Conservation (phyloP, 2,329 filamentous ascomycete species). For the Tolypocladium tropicale region DNA sequence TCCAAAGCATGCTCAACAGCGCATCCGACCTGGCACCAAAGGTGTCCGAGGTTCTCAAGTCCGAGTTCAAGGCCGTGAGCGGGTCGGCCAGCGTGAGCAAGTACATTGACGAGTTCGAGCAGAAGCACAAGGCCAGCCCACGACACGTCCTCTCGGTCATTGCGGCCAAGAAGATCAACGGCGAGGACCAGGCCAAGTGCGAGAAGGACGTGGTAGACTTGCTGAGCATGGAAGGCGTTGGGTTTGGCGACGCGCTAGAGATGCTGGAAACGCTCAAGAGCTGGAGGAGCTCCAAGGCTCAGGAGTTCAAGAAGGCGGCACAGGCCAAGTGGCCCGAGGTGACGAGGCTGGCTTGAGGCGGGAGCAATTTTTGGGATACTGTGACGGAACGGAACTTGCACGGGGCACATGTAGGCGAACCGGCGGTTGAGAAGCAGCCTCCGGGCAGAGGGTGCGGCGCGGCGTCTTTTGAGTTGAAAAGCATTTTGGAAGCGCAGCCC, state of each 20-base stretch:
- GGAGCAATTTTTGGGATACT: neutral
- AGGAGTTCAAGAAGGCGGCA: constrained; percentile 37
- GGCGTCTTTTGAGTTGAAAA: constrained; percentile 1
- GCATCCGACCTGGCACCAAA: constrained; percentile 51
- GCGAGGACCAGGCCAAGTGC: constrained; percentile 42
- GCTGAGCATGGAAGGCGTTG: constrained; percentile 38
- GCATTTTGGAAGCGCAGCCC: neutral
- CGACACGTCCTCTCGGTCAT: constrained; percentile 54
- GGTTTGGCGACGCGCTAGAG: constrained; percentile 45
- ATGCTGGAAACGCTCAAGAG: constrained; percentile 30
- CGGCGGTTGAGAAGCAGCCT: neutral
- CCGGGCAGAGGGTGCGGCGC: neutral
- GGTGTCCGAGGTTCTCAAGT: constrained; percentile 58
- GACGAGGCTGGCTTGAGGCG: constrained; percentile 29
- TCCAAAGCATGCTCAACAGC: constrained; percentile 52
- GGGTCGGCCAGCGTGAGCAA: constrained; percentile 47
- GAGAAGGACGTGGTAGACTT: constrained; percentile 55
- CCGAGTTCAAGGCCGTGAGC: constrained; percentile 53
- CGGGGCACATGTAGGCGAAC: neutral
- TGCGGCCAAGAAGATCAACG: constrained; percentile 47
- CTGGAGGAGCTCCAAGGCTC: constrained; percentile 39
- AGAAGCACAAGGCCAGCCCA: constrained; percentile 51
- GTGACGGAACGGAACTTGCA: neutral
- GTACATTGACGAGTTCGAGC: constrained; percentile 57
- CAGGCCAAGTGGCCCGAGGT: constrained; percentile 40